These are phyloP conservation scores for Sonneratia alba DNA, from an alignment of 345 rosid species.

Conservation along the genomic window DNA sequence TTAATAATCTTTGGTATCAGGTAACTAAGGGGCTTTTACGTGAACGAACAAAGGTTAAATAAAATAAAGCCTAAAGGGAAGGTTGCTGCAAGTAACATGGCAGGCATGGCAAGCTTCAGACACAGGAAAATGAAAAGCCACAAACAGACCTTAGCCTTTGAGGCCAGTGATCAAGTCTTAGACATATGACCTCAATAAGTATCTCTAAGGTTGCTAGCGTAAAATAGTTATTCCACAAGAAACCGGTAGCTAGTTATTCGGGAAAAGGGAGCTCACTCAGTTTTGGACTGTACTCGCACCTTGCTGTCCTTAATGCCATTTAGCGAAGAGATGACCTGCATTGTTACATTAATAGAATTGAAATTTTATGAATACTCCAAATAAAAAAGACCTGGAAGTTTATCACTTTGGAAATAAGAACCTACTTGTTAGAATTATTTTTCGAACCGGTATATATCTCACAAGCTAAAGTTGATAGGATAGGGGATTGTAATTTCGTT, in stretches of 20 bases:
- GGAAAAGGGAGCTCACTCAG: slow-evolving; percentile 43
- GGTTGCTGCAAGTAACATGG: not conserved
- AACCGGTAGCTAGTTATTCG: not conserved
- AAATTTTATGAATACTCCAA: not conserved
- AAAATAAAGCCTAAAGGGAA: not conserved
- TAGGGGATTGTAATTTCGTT: too few species aligned
- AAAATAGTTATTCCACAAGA: not conserved
- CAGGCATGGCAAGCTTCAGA: not conserved
- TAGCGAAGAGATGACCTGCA: slow-evolving; percentile 66
- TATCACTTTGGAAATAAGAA: not conserved
- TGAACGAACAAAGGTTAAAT: too few species aligned
- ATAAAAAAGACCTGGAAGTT: not conserved
- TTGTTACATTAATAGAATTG: slow-evolving; percentile 5
- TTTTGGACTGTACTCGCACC: slow-evolving; percentile 59
- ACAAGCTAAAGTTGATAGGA: too few species aligned
- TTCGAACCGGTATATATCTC: too few species aligned
- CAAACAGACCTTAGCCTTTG: not conserved
- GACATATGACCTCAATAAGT: not conserved
- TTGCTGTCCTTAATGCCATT: slow-evolving; percentile 54
- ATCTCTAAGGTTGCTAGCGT: not conserved
- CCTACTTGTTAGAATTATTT: too few species aligned
- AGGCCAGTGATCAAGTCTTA: not conserved
- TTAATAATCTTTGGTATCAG: too few species aligned
- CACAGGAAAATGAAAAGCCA: not conserved
- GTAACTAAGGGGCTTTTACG: too few species aligned